These are phyloP conservation scores for Phytophthora fragariae DNA, from an alignment of 352 stramenopile species.

Conservation along the genomic window DNA sequence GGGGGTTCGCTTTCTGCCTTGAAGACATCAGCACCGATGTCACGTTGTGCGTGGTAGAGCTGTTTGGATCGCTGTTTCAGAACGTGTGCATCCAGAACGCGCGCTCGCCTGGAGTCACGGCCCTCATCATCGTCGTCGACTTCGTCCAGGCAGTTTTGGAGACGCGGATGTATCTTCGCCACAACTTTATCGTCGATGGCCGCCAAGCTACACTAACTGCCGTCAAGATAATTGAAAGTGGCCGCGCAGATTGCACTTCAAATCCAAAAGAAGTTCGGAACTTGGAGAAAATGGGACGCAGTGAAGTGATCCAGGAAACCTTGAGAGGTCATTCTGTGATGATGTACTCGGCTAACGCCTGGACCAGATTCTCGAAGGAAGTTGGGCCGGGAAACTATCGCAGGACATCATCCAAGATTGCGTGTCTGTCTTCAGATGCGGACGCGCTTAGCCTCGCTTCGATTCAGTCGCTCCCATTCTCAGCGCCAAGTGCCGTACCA, in stretches of 20 bases:
- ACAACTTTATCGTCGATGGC: constrained; percentile 35
- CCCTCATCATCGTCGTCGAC: constrained; percentile 31
- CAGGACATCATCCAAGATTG: not conserved
- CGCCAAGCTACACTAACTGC: constrained; percentile 20
- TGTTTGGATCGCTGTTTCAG: constrained; percentile 41
- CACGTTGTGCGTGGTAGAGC: constrained; percentile 44
- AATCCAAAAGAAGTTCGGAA: not conserved
- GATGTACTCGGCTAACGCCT: constrained; percentile 8
- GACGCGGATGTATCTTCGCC: constrained; percentile 28
- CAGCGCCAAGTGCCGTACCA: not conserved
- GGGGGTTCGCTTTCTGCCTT: constrained; percentile 30
- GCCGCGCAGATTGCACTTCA: not conserved
- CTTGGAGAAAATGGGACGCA: not conserved
- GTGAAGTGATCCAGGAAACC: not conserved
- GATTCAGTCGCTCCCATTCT: not conserved
- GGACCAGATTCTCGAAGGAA: not conserved
- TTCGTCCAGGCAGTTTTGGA: constrained; percentile 32
- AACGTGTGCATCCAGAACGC: constrained; percentile 37
- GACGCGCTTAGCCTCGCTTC: not conserved
- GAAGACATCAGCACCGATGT: constrained; percentile 47
- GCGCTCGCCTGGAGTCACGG: constrained; percentile 14
- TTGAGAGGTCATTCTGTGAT: constrained; percentile 5
- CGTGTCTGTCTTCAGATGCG: not conserved
- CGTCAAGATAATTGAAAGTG: constrained; percentile 31
- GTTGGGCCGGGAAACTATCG: not conserved